Evolutionary conservation across 2,329 filamentous ascomycete genomes (phyloP).

Genomic region (Diaporthe citriasiana): DNA sequence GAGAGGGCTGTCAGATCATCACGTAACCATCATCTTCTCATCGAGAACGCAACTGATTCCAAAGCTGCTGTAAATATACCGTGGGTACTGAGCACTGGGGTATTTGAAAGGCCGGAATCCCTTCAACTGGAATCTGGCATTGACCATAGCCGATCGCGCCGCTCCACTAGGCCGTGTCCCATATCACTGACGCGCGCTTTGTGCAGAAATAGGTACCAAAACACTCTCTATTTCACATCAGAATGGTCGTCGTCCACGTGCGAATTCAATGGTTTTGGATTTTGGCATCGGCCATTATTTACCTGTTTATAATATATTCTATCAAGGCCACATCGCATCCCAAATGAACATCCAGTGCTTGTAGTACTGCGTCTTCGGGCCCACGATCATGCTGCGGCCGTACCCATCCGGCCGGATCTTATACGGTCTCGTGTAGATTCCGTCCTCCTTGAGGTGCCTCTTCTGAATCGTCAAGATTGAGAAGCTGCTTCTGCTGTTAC

Average conservation of each 20-base stretch:
- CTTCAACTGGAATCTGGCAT: no score
- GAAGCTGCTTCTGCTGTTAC: slow-evolving; percentile 63
- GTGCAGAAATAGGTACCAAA: no score
- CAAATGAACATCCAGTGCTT: slow-evolving; percentile 65
- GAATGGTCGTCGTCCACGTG: no score
- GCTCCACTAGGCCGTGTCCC: no score
- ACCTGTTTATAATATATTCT: background rate
- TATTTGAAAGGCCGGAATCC: background rate
- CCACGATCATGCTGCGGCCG: slow-evolving; percentile 58
- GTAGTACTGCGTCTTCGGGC: slow-evolving; percentile 61
- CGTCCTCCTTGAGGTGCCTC: slow-evolving; percentile 57
- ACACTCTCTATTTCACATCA: background rate
- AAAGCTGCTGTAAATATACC: background rate
- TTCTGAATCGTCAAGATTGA: slow-evolving; percentile 62
- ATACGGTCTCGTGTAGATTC: slow-evolving; percentile 59
- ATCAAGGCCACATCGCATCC: slow-evolving; percentile 59
- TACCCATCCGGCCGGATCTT: slow-evolving; percentile 59
- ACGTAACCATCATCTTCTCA: background rate
- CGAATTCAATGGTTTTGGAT: no score
- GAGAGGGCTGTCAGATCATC: background rate
- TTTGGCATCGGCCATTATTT: background rate
- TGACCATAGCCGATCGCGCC: no score
- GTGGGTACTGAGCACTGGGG: background rate
- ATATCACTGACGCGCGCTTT: no score
- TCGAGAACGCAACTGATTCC: background rate